Evolutionary conservation across 441 rosid species (phyloP).

Genomic region (Erodium texanum): DNA sequence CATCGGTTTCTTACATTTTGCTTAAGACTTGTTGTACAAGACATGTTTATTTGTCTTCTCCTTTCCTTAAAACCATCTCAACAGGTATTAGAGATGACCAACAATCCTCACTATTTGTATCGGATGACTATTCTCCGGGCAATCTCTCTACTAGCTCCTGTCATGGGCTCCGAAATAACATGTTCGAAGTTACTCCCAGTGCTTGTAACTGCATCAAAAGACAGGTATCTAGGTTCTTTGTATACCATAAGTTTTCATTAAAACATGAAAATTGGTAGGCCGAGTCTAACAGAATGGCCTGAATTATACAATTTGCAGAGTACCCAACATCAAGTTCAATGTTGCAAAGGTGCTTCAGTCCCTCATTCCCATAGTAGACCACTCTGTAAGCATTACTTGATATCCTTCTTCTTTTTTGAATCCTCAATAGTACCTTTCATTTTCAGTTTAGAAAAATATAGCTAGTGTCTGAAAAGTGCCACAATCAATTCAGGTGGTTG

Average conservation of each 20-base stretch:
- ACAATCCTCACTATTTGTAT: conserved; percentile 75
- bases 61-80: neutral
- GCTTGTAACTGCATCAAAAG: conserved; percentile 71
- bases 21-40: no score
- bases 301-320: conserved; percentile 36
- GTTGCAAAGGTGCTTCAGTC: conserved; percentile 93
- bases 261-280: no score
- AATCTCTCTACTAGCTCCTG: conserved; percentile 82
- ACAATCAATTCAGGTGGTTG: conserved; percentile 69
- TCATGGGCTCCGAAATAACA: conserved; percentile 80
- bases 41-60: no score
- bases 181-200: conserved; percentile 76
- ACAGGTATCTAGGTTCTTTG: conserved; percentile 39
- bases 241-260: no score
- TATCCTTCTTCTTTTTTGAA: no score
- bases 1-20: no score
- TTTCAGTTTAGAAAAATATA: no score
- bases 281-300: no score
- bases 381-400: conserved; percentile 58
- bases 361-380: conserved; percentile 79
- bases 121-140: conserved; percentile 87
- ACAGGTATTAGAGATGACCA: conserved; percentile 3
- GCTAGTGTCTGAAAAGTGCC: no score
- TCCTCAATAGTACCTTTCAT: no score
- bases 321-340: conserved; percentile 89